Evolutionary conservation across 306 rosid genomes (phyloP), one percentile per base, ranked within the genome.

Genomic region (Senna tora): DNA sequence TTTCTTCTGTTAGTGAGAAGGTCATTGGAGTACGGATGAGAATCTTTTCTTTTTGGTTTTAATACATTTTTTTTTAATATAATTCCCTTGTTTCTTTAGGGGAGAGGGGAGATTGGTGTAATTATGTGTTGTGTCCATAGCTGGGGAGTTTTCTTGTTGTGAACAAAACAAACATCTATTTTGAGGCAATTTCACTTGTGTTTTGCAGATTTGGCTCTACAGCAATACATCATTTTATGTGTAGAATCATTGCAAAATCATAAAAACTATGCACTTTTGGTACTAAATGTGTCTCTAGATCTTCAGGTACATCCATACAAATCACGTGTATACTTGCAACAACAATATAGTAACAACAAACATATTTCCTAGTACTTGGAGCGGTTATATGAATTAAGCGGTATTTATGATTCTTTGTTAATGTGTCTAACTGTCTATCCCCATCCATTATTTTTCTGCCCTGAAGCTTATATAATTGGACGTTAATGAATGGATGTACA

Each of bases 1-100:
- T 42, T 25, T 61, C 61, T 22, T 80, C 69, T 84, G 56, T 38
- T 75, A 71, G 89, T 77, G 84, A 78, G 9, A 65, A 56, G 72
- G 77, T 80, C 79, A 47, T 80, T 76, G 87, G 76, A 81, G 82
- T 84, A 82, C 62, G 74, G 50, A 62, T 80, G 75, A 81, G 79
- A 69, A 68, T 81, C 43, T 70, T 67, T 45, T 75, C 57, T 72
- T 75, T 67, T 76, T 61, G 63, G 8, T 45, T 36, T 28, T 51
- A n/a, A 32, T 4, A n/a, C 57, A 5, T n/a, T 50, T 50, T n/a
- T 45, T 64, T 16, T 14, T 57, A 41, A 32, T 20, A 17, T 57
- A 41, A 32, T 20, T 65, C 54, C 66, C 41, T 77, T 64, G 56
- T 80, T 60, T 75, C 70, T 71, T 69, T 79, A 46, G 66, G 74